These are phyloP conservation scores for Tetraselmis striata DNA, from an alignment of 139 green algal species.

Conservation along the genomic window DNA sequence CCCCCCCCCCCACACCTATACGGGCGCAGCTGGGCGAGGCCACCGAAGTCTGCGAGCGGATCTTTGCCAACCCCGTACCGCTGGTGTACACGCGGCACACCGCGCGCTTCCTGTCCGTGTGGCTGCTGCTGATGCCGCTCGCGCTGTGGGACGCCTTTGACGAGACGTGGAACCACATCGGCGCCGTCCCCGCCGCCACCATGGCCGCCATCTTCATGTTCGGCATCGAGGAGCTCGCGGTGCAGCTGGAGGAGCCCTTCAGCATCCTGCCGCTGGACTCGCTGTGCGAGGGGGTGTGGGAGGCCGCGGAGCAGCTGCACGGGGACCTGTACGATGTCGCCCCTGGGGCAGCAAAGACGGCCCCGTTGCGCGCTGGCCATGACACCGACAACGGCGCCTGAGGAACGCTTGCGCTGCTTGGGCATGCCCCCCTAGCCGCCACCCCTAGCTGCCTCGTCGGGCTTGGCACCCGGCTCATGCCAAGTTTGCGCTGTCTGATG, in stretches of 20 bases:
- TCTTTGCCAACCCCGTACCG: constrained; percentile 39
- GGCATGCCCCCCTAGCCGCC: no score
- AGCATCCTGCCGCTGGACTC: constrained; percentile 26
- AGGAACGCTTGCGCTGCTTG: no score
- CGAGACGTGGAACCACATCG: not conserved
- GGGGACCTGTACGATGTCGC: no score
- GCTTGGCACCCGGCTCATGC: no score
- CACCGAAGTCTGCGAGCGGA: constrained; percentile 29
- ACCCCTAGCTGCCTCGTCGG: no score
- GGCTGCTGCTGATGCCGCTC: constrained; percentile 1
- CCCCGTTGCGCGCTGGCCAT: no score
- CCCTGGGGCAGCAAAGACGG: no score
- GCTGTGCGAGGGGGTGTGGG: not conserved
- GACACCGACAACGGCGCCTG: no score
- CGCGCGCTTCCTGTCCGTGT: constrained; percentile 35
- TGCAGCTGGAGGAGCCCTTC: constrained; percentile 46
- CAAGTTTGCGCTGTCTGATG: no score
- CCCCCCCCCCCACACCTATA: no score
- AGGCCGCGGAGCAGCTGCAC: not conserved
- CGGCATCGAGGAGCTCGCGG: constrained; percentile 30
- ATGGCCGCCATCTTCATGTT: not conserved
- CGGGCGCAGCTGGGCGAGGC: not conserved
- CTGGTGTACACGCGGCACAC: constrained; percentile 46
- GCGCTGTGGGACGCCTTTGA: not conserved
- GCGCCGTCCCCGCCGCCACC: not conserved